Percentiles rank a stretch among this genome's conserved stretches.
Conservation (phyloP, 441 rosid genomes). For the Rhodomyrtus psidioides region DNA sequence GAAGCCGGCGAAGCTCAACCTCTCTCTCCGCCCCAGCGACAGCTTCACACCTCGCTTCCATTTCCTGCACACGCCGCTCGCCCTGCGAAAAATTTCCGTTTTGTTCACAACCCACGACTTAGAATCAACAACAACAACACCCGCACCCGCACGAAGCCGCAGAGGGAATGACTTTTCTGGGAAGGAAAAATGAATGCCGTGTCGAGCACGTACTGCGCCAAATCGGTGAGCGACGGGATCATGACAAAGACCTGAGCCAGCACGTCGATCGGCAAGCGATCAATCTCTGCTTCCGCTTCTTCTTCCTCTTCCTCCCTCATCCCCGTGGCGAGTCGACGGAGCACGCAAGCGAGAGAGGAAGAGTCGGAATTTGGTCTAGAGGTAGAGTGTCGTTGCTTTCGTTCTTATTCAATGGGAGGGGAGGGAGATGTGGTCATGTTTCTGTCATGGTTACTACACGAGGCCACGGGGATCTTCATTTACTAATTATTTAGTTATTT, state of each 20-base stretch:
- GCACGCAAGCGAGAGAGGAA: background rate
- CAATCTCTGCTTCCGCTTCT: slow-evolving; percentile 54
- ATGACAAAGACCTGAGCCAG: slow-evolving; percentile 57
- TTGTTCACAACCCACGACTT: background rate
- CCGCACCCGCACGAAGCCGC: background rate
- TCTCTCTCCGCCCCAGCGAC: slow-evolving; percentile 54
- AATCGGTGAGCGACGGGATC: slow-evolving; percentile 68
- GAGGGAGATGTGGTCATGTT: background rate
- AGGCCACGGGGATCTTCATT: background rate
- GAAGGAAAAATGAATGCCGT: background rate
- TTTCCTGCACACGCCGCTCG: slow-evolving; percentile 71
- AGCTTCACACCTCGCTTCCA: slow-evolving; percentile 79
- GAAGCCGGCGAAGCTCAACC: slow-evolving; percentile 68
- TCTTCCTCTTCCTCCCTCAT: slow-evolving; percentile 21
- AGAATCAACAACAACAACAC: background rate
- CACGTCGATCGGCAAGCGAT: slow-evolving; percentile 65
- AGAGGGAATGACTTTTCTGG: background rate
- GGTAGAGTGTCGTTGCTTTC: background rate
- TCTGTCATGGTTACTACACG: background rate
- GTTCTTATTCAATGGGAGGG: background rate
- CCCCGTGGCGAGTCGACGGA: background rate
- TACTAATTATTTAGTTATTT: too few species aligned
- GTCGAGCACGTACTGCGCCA: slow-evolving; percentile 50
- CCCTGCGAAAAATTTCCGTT: slow-evolving; percentile 25
- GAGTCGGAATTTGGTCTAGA: background rate